A percentile compares a stretch with the other conserved stretches of the same genome.
Evolutionary conservation across 306 rosid species (phyloP).

Genomic region (Gynostemma pentaphyllum): DNA sequence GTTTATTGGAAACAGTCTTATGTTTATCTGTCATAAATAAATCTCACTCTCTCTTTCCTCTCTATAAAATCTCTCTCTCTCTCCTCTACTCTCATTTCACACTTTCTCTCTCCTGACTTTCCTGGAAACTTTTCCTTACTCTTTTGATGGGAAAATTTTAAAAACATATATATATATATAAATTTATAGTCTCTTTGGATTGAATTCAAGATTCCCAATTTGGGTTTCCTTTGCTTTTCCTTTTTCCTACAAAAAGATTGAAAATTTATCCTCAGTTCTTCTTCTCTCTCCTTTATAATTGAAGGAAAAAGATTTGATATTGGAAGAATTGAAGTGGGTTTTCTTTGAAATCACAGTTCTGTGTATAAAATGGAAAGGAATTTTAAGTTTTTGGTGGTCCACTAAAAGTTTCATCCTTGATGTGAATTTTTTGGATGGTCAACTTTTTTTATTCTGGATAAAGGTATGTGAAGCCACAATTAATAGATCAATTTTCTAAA

Average conservation of each 20-base stretch:
- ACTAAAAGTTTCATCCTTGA: neutral
- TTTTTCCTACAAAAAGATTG: neutral
- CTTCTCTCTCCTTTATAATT: neutral
- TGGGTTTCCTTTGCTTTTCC: neutral
- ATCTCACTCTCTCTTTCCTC: neutral
- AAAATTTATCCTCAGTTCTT: neutral
- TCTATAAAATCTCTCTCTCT: neutral
- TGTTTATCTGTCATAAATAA: neutral
- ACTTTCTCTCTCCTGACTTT: neutral
- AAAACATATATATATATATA: neutral
- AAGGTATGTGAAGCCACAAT: neutral
- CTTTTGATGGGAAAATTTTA: neutral
- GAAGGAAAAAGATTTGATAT: neutral
- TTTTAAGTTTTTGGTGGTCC: neutral
- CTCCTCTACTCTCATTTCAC: neutral
- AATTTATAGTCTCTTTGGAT: too few relatives aligned
- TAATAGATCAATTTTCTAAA: too few relatives aligned
- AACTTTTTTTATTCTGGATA: constrained; percentile 9
- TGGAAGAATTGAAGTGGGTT: constrained; percentile 7
- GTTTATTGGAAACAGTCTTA: neutral
- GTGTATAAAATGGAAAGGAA: neutral
- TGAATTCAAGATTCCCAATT: neutral
- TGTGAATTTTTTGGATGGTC: neutral
- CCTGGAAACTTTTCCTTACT: neutral
- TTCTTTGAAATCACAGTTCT: neutral